These are phyloP conservation scores for Tuber indicum DNA, from an alignment of 495 filamentous ascomycete genomes.

Conservation along the genomic window DNA sequence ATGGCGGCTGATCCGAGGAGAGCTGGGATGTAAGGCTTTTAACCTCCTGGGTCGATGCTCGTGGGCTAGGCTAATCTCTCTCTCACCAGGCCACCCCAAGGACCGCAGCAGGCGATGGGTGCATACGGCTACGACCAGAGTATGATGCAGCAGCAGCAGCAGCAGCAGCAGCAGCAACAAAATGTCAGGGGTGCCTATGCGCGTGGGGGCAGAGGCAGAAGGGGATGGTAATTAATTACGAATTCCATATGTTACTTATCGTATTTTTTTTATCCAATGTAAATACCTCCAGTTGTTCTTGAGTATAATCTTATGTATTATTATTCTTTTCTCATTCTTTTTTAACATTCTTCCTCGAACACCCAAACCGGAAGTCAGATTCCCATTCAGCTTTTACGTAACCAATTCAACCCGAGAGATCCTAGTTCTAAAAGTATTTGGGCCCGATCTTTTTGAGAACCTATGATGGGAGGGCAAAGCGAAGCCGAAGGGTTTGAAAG, in stretches of 20 bases:
- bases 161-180: conserved; percentile 21
- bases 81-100: conserved; percentile 43
- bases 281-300: background rate
- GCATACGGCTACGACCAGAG: conserved; percentile 53
- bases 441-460: background rate
- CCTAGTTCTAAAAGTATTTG: background rate
- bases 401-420: background rate
- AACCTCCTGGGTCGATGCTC: conserved; percentile 1
- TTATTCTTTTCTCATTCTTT: background rate
- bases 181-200: background rate
- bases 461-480: background rate
- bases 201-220: background rate
- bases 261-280: background rate
- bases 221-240: background rate
- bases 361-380: background rate
- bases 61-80: conserved; percentile 26
- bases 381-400: background rate
- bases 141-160: conserved; percentile 46
- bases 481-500: background rate
- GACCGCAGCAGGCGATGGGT: conserved; percentile 49
- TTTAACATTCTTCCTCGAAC: background rate
- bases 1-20: conserved; percentile 44
- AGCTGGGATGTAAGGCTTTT: conserved; percentile 41
- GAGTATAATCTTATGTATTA: background rate
- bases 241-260: background rate